Conservation (phyloP, 306 rosid species). For the Betula pendula region DNA sequence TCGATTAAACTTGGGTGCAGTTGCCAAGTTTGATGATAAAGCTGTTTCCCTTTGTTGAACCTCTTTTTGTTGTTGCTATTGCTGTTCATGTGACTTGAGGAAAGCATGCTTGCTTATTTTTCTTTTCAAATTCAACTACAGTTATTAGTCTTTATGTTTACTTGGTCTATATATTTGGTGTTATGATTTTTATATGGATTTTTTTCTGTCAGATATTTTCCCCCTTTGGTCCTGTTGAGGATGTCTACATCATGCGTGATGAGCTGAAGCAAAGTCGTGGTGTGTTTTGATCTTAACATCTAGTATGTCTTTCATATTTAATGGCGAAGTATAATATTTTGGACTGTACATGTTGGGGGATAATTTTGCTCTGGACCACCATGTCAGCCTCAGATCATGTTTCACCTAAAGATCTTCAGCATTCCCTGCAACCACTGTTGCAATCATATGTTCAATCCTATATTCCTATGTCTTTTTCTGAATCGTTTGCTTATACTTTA, state of each 20-base stretch:
- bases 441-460: background rate
- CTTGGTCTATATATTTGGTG: slow-evolving; percentile 16
- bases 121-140: background rate
- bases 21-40: slow-evolving; percentile 10
- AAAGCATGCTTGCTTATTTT: slow-evolving; percentile 20
- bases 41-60: slow-evolving; percentile 12
- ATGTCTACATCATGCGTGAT: slow-evolving; percentile 56
- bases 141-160: slow-evolving; percentile 19
- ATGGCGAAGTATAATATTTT: background rate
- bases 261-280: slow-evolving; percentile 58
- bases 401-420: background rate
- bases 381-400: background rate
- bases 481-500: background rate
- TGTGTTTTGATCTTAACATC: slow-evolving; percentile 43
- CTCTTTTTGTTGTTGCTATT: slow-evolving; percentile 19
- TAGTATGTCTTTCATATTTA: slow-evolving; percentile 11
- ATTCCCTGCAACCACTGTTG: background rate
- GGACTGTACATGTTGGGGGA: background rate
- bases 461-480: background rate
- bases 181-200: slow-evolving; percentile 33
- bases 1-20: slow-evolving; percentile 16
- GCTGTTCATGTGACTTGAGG: slow-evolving; percentile 15
- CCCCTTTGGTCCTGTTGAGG: slow-evolving; percentile 68
- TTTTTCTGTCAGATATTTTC: slow-evolving; percentile 72
- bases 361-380: background rate